A percentile compares a stretch with the other conserved stretches of the same genome.
These are phyloP conservation scores for Endocalyx cinctus DNA, from an alignment of 2,329 filamentous ascomycete species.

Conservation along the genomic window DNA sequence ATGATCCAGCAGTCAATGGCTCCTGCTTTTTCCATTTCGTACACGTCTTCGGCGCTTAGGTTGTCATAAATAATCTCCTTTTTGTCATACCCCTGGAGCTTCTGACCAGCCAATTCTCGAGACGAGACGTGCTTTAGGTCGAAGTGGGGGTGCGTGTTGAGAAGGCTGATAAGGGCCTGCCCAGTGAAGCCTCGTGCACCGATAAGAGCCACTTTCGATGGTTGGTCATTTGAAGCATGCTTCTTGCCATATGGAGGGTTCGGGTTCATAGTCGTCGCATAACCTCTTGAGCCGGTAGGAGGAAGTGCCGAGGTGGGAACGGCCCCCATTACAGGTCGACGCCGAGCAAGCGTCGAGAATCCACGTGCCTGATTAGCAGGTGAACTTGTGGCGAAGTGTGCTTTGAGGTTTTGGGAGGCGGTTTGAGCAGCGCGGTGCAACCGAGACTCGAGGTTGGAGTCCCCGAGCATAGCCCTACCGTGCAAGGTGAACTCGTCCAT, in stretches of 20 bases:
- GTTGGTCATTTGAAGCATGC: conserved; percentile 11
- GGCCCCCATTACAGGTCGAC: conserved; percentile 29
- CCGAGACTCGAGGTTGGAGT: conserved; percentile 83
- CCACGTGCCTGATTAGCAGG: conserved; percentile 54
- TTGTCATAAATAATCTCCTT: conserved; percentile 90
- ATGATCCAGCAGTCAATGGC: conserved; percentile 96
- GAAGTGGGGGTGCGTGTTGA: conserved; percentile 85
- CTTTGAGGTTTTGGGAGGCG: conserved; percentile 50
- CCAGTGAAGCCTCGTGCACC: conserved; percentile 71
- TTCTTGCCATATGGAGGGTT: conserved; percentile 13
- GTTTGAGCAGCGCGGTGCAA: conserved; percentile 72
- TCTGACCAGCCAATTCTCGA: conserved; percentile 82
- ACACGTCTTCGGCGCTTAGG: conserved; percentile 79
- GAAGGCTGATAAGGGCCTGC: conserved; percentile 79
- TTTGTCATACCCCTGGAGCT: conserved; percentile 86
- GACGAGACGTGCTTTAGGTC: conserved; percentile 90
- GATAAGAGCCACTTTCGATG: conserved; percentile 11
- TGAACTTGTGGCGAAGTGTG: conserved; percentile 36
- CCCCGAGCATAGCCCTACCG: conserved; percentile 80
- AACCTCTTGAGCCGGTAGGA: conserved; percentile 37
- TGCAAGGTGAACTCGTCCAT: conserved; percentile 82
- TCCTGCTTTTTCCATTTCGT: conserved; percentile 75
- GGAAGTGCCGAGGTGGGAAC: conserved; percentile 19
- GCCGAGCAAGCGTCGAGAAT: conserved; percentile 59
- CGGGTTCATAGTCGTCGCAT: conserved; percentile 37